A percentile compares a stretch with the other conserved stretches of the same genome.
phyloP scores from a whole-genome alignment of 768 basidiomycete genomes.

The Pisolithus microcarpus region DNA sequence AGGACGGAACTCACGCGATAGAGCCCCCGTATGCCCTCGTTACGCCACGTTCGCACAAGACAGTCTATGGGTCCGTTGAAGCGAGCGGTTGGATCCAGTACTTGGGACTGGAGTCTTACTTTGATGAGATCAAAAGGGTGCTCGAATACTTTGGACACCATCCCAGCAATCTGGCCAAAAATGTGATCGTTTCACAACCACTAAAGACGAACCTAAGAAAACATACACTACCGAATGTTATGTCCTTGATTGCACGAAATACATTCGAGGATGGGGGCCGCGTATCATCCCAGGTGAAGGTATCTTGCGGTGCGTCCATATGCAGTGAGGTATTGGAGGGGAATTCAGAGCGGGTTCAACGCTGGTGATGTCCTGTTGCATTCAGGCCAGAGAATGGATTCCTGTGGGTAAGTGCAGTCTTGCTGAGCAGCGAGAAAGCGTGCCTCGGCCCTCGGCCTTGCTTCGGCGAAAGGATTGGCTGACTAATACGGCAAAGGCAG shows the following conservation, averaged over 20 bases:
- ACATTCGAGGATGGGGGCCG: slow-evolving; percentile 11
- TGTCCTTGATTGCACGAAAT: slow-evolving; percentile 35
- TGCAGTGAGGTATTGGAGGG: not conserved
- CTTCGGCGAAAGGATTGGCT: no score
- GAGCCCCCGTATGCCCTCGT: not conserved
- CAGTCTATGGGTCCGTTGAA: slow-evolving; percentile 89
- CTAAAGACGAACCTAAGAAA: not conserved
- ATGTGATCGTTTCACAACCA: not conserved
- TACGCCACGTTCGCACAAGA: slow-evolving; percentile 60
- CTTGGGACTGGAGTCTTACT: slow-evolving; percentile 88
- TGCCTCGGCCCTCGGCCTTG: no score
- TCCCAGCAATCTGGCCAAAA: slow-evolving; percentile 63
- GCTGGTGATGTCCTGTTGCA: no score
- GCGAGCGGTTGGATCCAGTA: slow-evolving; percentile 57
- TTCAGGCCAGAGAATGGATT: no score
- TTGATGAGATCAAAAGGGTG: slow-evolving; percentile 96
- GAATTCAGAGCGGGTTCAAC: no score
- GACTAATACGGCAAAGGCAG: no score
- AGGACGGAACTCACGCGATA: slow-evolving; percentile 62
- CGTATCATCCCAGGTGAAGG: slow-evolving; percentile 11
- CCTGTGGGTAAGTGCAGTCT: no score
- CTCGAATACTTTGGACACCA: slow-evolving; percentile 80
- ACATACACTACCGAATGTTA: slow-evolving; percentile 52
- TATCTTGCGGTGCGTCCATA: slow-evolving; percentile 12
- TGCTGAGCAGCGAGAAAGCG: no score